Evolutionary conservation across 2,329 filamentous ascomycete genomes (phyloP).

Genomic region (Hypoxylon sp.): DNA sequence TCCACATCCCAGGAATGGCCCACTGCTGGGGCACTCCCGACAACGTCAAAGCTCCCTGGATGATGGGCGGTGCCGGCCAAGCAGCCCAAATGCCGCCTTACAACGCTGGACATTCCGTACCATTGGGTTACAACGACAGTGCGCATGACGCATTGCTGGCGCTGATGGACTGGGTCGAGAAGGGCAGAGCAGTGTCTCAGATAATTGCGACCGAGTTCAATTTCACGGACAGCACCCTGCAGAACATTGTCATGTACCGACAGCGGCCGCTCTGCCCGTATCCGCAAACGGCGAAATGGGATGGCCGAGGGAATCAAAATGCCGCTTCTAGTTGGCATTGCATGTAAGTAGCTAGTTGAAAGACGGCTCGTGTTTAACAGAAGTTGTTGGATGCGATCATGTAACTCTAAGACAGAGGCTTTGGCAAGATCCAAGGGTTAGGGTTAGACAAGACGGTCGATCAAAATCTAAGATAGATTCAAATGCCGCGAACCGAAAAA

Average conservation of each 20-base stretch:
- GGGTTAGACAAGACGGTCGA: too few species aligned
- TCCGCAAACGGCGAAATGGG: constrained; percentile 51
- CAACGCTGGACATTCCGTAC: constrained; percentile 47
- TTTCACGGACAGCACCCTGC: constrained; percentile 42
- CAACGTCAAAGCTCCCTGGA: constrained; percentile 50
- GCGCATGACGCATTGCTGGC: constrained; percentile 49
- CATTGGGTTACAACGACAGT: constrained; percentile 45
- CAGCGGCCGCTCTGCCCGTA: constrained; percentile 58
- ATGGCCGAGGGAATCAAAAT: constrained; percentile 50
- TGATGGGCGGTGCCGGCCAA: constrained; percentile 49
- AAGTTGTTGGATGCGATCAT: not conserved
- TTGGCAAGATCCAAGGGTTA: not conserved
- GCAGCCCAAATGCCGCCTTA: constrained; percentile 49
- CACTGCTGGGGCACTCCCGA: constrained; percentile 54
- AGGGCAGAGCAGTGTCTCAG: constrained; percentile 40
- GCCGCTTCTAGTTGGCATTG: constrained; percentile 53
- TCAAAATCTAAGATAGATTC: too few species aligned
- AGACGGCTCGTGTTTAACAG: not conserved
- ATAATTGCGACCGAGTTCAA: constrained; percentile 51
- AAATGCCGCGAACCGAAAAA: not conserved
- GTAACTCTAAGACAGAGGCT: not conserved
- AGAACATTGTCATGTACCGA: constrained; percentile 53
- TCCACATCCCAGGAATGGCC: constrained; percentile 60
- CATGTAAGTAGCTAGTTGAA: too few species aligned
- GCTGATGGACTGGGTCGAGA: constrained; percentile 52